Base-by-base conservation (phyloP, 148 eudicot species). In the Cornus suecica region DNA sequence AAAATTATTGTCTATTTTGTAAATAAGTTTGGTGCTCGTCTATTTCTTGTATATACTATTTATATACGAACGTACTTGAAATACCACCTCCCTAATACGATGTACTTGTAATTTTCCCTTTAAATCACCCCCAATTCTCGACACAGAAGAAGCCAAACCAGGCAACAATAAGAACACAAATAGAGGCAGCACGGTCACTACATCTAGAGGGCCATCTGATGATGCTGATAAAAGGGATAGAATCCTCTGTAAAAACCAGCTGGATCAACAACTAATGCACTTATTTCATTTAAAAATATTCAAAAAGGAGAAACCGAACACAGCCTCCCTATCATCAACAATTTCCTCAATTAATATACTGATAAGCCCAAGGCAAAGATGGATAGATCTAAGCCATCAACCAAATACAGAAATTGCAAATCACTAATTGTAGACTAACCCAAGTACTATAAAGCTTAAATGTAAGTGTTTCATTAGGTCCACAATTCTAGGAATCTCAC, bases 161-260 rank as follows among this genome's bases (percentile, higher is more conserved):
- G 0, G 24, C 30, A 13, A 63, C 37, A 32, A 14, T 42, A 14
- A 63, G 16, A 11, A 66, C 27, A 14, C 34, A 27, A 70, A 62
- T 74, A 77, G 72, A 71, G 58, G 66, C 42, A n/a, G n/a, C n/a
- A 23, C 65, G 54, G 51, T n/a, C 71, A 68, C 84, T 78, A 78
- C 89, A 82, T 80, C 74, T 74, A 78, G 27, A 77, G 62, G 67
- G 77, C 87, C 89, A 88, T 88, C 78, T 48, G 27, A 63, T 61
- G 64, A 70, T 74, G 26, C 63, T 22, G 23, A 78, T 48, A 70
- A 24, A 28, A n/a, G 60, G 65, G 73, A 24, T 20, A 27, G 22
- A 41, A 65, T 9, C 74, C 29, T 70, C 74, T 78, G 73, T 32
- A 67, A 41, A 61, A n/a, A 58, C n/a, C 22, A 18, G 15, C 4